A percentile compares a stretch with the other conserved stretches of the same genome.
Evolutionary conservation across 257 asterid species (phyloP).

Genomic region (Nicotiana noctiflora): DNA sequence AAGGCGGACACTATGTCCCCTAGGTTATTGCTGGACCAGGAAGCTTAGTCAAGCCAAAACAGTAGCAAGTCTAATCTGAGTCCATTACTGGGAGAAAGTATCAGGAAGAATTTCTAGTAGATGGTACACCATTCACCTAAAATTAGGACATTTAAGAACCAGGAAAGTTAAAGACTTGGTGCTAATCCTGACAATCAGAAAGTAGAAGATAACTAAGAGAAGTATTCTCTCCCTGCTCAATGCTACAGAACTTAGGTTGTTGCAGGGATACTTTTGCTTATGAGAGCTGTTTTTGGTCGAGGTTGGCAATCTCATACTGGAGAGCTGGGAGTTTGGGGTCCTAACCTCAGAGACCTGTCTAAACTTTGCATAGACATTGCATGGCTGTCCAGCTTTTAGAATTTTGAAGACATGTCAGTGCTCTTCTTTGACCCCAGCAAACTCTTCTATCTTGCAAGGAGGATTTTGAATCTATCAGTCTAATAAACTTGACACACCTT

Average conservation of each 20-base stretch:
- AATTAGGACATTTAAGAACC: background rate
- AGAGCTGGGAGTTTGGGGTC: background rate
- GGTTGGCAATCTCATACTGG: background rate
- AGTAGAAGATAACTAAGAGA: background rate
- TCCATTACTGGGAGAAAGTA: background rate
- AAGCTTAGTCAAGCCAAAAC: background rate
- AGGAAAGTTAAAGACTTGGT: background rate
- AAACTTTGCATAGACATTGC: background rate
- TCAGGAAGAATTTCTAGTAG: background rate
- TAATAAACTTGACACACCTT: no score
- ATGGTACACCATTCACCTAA: background rate
- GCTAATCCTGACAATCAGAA: background rate
- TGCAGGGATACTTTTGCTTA: background rate
- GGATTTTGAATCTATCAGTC: background rate
- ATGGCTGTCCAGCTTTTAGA: background rate
- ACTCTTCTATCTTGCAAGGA: background rate
- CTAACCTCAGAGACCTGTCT: background rate
- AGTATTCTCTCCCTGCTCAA: background rate
- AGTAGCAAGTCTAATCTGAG: background rate
- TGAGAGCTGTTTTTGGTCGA: background rate
- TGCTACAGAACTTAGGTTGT: background rate
- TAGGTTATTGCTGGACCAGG: background rate
- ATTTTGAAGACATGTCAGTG: background rate
- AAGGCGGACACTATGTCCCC: background rate
- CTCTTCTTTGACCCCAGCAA: background rate